phyloP scores from a whole-genome alignment of 257 asterid genomes.

The Haberlea rhodopensis region DNA sequence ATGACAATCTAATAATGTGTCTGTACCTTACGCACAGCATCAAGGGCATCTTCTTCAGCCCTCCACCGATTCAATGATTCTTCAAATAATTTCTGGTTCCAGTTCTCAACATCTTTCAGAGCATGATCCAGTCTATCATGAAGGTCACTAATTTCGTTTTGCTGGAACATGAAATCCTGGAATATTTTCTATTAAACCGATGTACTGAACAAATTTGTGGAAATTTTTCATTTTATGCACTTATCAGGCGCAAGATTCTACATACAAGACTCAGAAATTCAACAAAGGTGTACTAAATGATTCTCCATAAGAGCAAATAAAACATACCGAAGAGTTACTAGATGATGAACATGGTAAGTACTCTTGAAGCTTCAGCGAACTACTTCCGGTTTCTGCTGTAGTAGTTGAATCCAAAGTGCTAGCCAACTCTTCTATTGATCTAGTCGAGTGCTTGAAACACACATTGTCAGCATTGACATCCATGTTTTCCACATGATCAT shows the following conservation, averaged over 20 bases:
- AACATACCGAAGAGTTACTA: slow-evolving; percentile 51
- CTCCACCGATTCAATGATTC: slow-evolving; percentile 53
- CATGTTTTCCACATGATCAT: slow-evolving; percentile 33
- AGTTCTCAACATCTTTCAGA: slow-evolving; percentile 38
- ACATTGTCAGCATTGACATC: slow-evolving; percentile 35
- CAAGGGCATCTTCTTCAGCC: slow-evolving; percentile 59
- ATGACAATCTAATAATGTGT: slow-evolving; percentile 3
- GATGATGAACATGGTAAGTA: slow-evolving; percentile 39
- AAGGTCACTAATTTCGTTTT: slow-evolving; percentile 30
- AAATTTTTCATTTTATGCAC: not conserved
- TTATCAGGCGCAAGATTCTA: not conserved
- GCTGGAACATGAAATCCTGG: slow-evolving; percentile 46
- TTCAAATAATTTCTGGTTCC: slow-evolving; percentile 41
- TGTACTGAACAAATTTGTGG: not conserved
- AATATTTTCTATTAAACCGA: slow-evolving; percentile 16
- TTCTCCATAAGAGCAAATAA: slow-evolving; percentile 23
- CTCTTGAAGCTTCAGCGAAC: slow-evolving; percentile 32
- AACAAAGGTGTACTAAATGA: slow-evolving; percentile 1
- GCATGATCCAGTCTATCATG: slow-evolving; percentile 45
- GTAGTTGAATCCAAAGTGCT: slow-evolving; percentile 28
- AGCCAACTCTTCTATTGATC: slow-evolving; percentile 28
- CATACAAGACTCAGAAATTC: slow-evolving; percentile 4
- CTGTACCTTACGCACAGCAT: slow-evolving; percentile 49
- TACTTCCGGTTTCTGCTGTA: slow-evolving; percentile 30
- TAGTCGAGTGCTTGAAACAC: slow-evolving; percentile 30